These are phyloP conservation scores for Arabidopsis arenosa DNA, from an alignment of 345 rosid species.

Conservation along the genomic window DNA sequence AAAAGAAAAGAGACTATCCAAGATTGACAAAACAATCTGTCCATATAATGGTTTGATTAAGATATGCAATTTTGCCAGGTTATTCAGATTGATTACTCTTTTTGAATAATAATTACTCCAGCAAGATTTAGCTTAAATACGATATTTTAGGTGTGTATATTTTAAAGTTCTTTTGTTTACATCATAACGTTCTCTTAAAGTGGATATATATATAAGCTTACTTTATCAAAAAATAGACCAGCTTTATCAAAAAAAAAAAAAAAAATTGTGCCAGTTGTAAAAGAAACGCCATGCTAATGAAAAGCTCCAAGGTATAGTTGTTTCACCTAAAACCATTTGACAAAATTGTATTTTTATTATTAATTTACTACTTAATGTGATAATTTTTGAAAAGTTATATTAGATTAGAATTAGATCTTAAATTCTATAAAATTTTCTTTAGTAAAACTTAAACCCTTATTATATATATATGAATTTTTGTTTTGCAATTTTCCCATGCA, in stretches of 20 bases:
- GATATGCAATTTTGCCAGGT: too few species aligned
- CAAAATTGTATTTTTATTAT: too few species aligned
- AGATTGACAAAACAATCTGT: too few species aligned
- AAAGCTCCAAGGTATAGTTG: not conserved
- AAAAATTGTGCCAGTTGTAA: too few species aligned
- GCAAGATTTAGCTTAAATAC: not conserved
- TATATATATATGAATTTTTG: not conserved
- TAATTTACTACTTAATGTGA: too few species aligned
- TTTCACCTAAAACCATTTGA: not conserved
- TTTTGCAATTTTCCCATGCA: not conserved
- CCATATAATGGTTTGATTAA: too few species aligned
- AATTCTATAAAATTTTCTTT: not conserved
- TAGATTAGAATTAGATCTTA: not conserved
- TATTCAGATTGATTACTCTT: too few species aligned
- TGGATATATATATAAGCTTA: not conserved
- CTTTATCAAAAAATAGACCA: not conserved
- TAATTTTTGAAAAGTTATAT: too few species aligned
- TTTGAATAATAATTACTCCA: not conserved
- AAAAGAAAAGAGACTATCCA: too few species aligned
- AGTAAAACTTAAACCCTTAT: not conserved
- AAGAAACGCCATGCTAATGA: too few species aligned
- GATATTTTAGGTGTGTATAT: not conserved
- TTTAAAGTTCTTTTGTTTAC: not conserved
- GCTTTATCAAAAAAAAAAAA: too few species aligned
- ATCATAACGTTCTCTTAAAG: not conserved